A percentile compares a stretch with the other conserved stretches of the same genome.
These are phyloP conservation scores for Aureobasidium pullulans DNA, from an alignment of 2,329 filamentous ascomycete species.

Conservation along the genomic window DNA sequence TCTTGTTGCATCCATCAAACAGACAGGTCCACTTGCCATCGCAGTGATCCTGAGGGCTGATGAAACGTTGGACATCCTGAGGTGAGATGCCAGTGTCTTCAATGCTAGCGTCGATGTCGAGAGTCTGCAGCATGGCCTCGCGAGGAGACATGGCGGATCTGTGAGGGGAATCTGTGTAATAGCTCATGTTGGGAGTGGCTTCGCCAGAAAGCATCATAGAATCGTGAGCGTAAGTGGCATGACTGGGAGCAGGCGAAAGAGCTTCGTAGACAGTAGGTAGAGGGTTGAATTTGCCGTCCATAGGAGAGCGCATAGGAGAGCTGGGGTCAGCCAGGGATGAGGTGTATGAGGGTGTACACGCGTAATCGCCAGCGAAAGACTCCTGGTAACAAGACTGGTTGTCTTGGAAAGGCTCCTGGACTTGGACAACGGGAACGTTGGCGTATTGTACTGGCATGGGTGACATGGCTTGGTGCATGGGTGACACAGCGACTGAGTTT, in stretches of 20 bases:
- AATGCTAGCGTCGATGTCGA: slow-evolving; percentile 54
- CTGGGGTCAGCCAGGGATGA: slow-evolving; percentile 41
- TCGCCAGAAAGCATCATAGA: slow-evolving; percentile 13
- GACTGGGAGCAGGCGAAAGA: slow-evolving; percentile 28
- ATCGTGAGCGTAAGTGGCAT: slow-evolving; percentile 13
- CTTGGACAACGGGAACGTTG: slow-evolving; percentile 41
- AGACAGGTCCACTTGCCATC: slow-evolving; percentile 43
- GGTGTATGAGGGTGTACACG: slow-evolving; percentile 43
- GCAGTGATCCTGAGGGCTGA: slow-evolving; percentile 38
- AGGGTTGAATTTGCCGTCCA: slow-evolving; percentile 28
- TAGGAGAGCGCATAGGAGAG: slow-evolving; percentile 34
- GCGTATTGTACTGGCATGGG: slow-evolving; percentile 37
- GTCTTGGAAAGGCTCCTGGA: slow-evolving; percentile 32
- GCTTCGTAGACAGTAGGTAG: slow-evolving; percentile 32
- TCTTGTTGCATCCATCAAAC: slow-evolving; percentile 69
- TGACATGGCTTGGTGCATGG: slow-evolving; percentile 39
- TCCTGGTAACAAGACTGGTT: slow-evolving; percentile 14
- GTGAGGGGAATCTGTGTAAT: slow-evolving; percentile 16
- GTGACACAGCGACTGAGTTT: slow-evolving; percentile 36
- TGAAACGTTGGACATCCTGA: slow-evolving; percentile 57
- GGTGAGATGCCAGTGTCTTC: slow-evolving; percentile 77
- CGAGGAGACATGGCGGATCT: slow-evolving; percentile 25
- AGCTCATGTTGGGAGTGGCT: slow-evolving; percentile 19
- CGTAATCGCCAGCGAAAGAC: slow-evolving; percentile 32
- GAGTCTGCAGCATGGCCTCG: slow-evolving; percentile 38